These are phyloP conservation scores for Salix arbutifolia DNA, from an alignment of 345 rosid genomes.

Conservation along the genomic window DNA sequence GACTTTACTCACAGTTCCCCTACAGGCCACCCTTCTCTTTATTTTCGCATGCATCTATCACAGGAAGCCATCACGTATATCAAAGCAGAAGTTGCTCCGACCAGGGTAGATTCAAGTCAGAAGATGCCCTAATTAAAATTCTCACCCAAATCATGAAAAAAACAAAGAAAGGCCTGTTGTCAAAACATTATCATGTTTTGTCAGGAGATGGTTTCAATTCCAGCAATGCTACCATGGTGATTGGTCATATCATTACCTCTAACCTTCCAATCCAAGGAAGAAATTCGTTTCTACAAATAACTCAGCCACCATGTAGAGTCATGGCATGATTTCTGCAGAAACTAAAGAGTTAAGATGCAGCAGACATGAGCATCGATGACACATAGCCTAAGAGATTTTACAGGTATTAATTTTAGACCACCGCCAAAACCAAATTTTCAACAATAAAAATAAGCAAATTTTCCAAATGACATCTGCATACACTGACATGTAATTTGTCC, in stretches of 20 bases:
- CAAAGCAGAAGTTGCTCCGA: not conserved
- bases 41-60: not conserved
- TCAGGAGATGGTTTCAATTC: not conserved
- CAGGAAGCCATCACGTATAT: not conserved
- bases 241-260: not conserved
- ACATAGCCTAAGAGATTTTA: not conserved
- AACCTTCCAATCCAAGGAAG: not conserved
- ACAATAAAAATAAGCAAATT: slow-evolving; percentile 16
- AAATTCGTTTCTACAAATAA: not conserved
- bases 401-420: not conserved
- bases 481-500: slow-evolving; percentile 19
- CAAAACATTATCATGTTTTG: no score
- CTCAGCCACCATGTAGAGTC: not conserved
- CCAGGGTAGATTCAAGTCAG: no score
- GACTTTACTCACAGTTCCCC: no score
- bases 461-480: slow-evolving; percentile 21
- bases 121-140: no score
- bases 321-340: not conserved
- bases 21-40: no score
- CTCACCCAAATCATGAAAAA: no score
- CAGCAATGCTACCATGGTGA: not conserved
- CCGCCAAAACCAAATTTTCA: not conserved
- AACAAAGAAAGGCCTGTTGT: not conserved
- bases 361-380: not conserved
- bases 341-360: not conserved